Conservation (phyloP, 148 eudicot species). For the Vaccinium myrtillus region DNA sequence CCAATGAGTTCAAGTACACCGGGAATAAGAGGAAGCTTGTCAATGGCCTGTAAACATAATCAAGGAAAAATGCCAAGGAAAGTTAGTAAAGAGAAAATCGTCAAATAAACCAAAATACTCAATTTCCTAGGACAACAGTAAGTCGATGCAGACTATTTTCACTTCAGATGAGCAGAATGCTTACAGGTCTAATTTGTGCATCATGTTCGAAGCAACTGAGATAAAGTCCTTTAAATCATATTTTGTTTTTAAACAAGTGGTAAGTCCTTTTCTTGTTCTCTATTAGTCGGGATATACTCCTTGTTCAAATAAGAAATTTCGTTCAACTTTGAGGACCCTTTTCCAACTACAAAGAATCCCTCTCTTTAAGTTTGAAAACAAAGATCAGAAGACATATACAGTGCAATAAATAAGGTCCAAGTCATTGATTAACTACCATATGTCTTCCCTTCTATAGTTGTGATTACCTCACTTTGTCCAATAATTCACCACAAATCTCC, state of each 20-base stretch:
- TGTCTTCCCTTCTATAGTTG: neutral
- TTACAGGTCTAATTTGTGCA: neutral
- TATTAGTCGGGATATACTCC: neutral
- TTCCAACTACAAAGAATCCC: neutral
- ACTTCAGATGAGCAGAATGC: neutral
- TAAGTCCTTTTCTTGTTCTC: neutral
- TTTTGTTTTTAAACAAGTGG: neutral
- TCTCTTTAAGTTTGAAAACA: neutral
- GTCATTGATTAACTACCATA: neutral
- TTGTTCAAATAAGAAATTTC: neutral
- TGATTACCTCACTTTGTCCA: neutral
- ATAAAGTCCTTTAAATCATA: neutral
- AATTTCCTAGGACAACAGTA: neutral
- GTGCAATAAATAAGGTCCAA: conserved; percentile 2
- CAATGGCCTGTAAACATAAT: conserved; percentile 61
- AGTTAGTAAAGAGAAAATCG: neutral
- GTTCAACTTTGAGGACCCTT: neutral
- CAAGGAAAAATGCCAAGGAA: neutral
- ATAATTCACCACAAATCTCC: neutral
- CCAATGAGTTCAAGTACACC: conserved; percentile 72
- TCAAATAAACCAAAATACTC: neutral
- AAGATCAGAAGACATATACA: neutral
- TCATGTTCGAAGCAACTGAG: neutral
- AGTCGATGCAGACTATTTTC: neutral
- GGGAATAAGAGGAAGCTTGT: conserved; percentile 85